A percentile compares a stretch with the other conserved stretches of the same genome.
Conservation (phyloP, 768 basidiomycete species). For the Naganishia antarctica region DNA sequence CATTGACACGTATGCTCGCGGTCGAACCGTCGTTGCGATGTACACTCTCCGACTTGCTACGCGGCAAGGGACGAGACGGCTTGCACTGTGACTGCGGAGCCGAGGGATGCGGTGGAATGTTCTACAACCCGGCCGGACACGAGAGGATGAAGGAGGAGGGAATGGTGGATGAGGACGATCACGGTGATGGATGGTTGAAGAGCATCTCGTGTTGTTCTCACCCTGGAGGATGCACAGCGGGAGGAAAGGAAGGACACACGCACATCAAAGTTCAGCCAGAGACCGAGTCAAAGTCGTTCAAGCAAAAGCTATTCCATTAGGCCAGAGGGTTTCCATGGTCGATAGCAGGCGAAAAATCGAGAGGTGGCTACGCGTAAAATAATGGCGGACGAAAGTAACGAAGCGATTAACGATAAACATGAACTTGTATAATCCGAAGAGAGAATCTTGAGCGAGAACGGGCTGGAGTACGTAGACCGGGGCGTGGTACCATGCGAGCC, state of each 20-base stretch:
- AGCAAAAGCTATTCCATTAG: slow-evolving; percentile 48
- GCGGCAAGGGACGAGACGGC: slow-evolving; percentile 70
- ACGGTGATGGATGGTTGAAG: slow-evolving; percentile 84
- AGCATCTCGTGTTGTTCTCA: slow-evolving; percentile 55
- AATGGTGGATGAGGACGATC: slow-evolving; percentile 52
- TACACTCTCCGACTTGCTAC: slow-evolving; percentile 84
- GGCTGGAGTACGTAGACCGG: too few relatives aligned
- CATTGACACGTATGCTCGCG: slow-evolving; percentile 86
- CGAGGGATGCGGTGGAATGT: slow-evolving; percentile 50
- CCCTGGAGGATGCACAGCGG: slow-evolving; percentile 21
- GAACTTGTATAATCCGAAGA: too few relatives aligned
- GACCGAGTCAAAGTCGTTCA: slow-evolving; percentile 37
- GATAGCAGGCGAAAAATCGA: too few relatives aligned
- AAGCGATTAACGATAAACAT: too few relatives aligned
- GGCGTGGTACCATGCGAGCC: too few relatives aligned
- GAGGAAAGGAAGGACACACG: slow-evolving; percentile 32
- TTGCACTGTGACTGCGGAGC: slow-evolving; percentile 73
- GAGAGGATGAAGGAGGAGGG: slow-evolving; percentile 20
- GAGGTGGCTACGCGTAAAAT: too few relatives aligned
- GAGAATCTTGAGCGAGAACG: too few relatives aligned
- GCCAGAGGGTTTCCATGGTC: background rate
- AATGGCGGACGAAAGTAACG: too few relatives aligned
- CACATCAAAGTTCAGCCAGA: slow-evolving; percentile 49
- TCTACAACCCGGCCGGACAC: slow-evolving; percentile 49
- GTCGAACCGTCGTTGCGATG: slow-evolving; percentile 83